Evolutionary conservation across 1,284 basidiomycete species (phyloP).

Genomic region (Rhodotorula sp.): DNA sequence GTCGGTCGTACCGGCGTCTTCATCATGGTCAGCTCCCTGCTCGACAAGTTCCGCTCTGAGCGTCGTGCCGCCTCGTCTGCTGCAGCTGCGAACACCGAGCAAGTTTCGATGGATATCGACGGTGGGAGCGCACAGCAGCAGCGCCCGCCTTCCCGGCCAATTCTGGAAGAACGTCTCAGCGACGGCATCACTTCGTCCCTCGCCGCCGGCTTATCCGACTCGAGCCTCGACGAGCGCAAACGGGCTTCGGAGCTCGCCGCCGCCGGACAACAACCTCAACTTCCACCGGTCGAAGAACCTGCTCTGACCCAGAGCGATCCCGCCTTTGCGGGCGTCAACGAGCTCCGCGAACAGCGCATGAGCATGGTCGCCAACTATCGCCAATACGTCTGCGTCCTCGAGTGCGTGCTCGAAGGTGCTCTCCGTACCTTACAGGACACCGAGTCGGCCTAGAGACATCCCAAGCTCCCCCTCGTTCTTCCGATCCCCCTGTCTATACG

Average conservation of each 20-base stretch:
- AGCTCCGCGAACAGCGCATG: slow-evolving; percentile 46
- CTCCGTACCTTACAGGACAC: neutral
- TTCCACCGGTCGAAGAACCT: slow-evolving; percentile 3
- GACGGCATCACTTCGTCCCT: slow-evolving; percentile 26
- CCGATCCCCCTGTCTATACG: neutral
- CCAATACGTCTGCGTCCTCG: slow-evolving; percentile 44
- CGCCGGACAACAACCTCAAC: neutral
- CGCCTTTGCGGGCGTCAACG: slow-evolving; percentile 39
- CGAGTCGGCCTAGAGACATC: neutral
- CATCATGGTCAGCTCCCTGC: slow-evolving; percentile 79
- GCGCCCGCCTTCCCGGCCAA: neutral
- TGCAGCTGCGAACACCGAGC: neutral
- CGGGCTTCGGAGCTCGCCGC: neutral
- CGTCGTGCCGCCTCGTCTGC: neutral
- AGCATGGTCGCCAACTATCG: slow-evolving; percentile 47
- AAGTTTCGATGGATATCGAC: slow-evolving; percentile 34
- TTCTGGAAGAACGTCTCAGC: neutral
- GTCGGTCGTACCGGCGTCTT: slow-evolving; percentile 89
- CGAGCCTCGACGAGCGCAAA: slow-evolving; percentile 1
- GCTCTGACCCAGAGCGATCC: slow-evolving; percentile 37
- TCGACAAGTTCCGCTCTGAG: slow-evolving; percentile 64
- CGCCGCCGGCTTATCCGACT: slow-evolving; percentile 19
- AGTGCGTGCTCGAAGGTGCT: slow-evolving; percentile 41
- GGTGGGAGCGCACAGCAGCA: neutral
- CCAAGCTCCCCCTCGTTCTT: neutral